phyloP scores from a whole-genome alignment of 148 eudicot species.

The Chenopodium berlandieri region DNA sequence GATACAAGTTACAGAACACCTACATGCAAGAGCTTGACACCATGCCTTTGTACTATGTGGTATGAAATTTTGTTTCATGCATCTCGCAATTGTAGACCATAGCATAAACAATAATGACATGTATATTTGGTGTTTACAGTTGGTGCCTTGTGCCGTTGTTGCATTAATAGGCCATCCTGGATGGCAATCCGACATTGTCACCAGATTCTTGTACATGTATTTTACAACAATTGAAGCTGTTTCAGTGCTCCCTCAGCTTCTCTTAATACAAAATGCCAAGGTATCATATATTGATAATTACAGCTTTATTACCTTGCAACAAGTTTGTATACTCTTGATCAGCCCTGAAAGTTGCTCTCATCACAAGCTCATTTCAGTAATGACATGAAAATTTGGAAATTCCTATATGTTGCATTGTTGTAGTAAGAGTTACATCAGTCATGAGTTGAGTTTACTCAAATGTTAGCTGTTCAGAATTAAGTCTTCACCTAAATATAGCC shows the following conservation, averaged over 20 bases:
- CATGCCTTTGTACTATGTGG: conserved; percentile 62
- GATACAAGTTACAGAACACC: conserved; percentile 56
- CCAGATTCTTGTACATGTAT: conserved; percentile 52
- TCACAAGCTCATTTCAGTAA: no score
- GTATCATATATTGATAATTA: conserved; percentile 22
- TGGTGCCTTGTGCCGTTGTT: conserved; percentile 55
- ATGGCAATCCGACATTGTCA: conserved; percentile 24
- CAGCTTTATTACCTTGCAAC: no score
- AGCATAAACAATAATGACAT: no score
- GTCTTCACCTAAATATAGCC: background rate
- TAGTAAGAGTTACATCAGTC: background rate
- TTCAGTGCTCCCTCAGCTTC: conserved; percentile 84
- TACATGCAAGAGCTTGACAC: conserved; percentile 59
- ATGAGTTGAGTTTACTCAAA: background rate
- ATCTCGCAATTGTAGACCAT: no score
- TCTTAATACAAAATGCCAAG: conserved; percentile 79
- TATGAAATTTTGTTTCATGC: conserved; percentile 21
- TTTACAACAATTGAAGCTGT: conserved; percentile 61
- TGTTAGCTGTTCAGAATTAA: background rate
- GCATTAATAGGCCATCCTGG: conserved; percentile 56
- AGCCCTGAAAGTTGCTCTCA: no score
- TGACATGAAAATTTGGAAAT: background rate
- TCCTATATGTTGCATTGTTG: background rate
- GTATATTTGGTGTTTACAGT: conserved; percentile 26
- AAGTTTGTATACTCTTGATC: no score